These are phyloP conservation scores for Colletotrichum chrysophilum DNA, from an alignment of 2,329 filamentous ascomycete genomes.

Conservation along the genomic window DNA sequence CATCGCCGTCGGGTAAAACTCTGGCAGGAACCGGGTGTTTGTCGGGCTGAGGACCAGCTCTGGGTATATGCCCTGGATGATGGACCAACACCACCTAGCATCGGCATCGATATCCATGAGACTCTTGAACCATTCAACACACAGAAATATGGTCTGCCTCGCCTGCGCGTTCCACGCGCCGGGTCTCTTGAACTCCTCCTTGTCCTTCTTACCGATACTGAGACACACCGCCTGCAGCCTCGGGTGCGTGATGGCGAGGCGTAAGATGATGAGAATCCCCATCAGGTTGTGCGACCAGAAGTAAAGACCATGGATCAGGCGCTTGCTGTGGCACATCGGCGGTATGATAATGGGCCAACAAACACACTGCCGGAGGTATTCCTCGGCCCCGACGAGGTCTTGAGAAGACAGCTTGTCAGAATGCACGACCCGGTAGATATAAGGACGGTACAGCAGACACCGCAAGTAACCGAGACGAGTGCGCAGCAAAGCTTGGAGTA, in stretches of 20 bases:
- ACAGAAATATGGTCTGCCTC: slow-evolving; percentile 49
- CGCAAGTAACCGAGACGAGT: slow-evolving; percentile 65
- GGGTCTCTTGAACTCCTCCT: slow-evolving; percentile 44
- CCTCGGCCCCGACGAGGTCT: slow-evolving; percentile 59
- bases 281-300: slow-evolving; percentile 69
- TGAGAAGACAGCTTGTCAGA: slow-evolving; percentile 42
- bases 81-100: slow-evolving; percentile 60
- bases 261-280: slow-evolving; percentile 61
- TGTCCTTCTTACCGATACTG: slow-evolving; percentile 35
- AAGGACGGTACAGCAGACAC: slow-evolving; percentile 62
- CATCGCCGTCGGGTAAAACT: neutral
- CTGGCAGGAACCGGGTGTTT: neutral
- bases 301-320: slow-evolving; percentile 63
- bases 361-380: slow-evolving; percentile 62
- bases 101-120: slow-evolving; percentile 58
- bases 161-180: slow-evolving; percentile 44
- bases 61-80: slow-evolving; percentile 51
- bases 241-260: slow-evolving; percentile 56
- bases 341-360: slow-evolving; percentile 66
- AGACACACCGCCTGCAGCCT: slow-evolving; percentile 51
- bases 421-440: slow-evolving; percentile 65
- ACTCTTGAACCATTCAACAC: slow-evolving; percentile 65
- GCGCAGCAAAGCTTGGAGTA: slow-evolving; percentile 61
- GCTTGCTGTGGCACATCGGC: slow-evolving; percentile 61
- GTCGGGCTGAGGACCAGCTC: neutral